A percentile compares a stretch with the other conserved stretches of the same genome.
phyloP scores from a whole-genome alignment of 805 yeast genomes.

The Wickerhamiella cacticola region DNA sequence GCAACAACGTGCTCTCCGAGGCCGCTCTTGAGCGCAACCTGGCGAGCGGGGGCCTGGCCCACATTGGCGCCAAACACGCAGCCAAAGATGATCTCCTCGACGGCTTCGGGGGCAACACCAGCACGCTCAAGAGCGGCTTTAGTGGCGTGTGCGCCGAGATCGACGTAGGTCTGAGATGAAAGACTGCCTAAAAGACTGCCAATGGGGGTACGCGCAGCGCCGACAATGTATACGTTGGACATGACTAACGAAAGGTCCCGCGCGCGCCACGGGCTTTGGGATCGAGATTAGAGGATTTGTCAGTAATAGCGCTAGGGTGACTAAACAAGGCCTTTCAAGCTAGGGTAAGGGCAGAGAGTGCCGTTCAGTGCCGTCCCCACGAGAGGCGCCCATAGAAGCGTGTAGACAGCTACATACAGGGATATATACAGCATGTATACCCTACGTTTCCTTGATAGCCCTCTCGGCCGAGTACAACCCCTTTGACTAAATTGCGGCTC shows the following conservation, averaged over 20 bases:
- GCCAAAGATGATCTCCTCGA: slow-evolving; percentile 87
- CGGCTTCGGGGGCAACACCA: slow-evolving; percentile 35
- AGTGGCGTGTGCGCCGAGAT: slow-evolving; percentile 87
- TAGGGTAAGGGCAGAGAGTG: no score
- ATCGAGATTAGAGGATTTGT: no score
- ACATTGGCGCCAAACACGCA: slow-evolving; percentile 84
- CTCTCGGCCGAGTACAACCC: no score
- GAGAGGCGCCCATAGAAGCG: no score
- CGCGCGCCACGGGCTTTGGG: no score
- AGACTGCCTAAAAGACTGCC: slow-evolving; percentile 87
- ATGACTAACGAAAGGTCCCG: neutral
- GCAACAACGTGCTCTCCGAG: slow-evolving; percentile 70
- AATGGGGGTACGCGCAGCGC: slow-evolving; percentile 89
- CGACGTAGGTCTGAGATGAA: slow-evolving; percentile 62
- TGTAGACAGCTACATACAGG: no score
- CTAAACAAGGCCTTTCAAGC: no score
- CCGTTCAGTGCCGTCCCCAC: no score
- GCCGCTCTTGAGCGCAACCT: slow-evolving; percentile 87
- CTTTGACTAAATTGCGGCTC: no score
- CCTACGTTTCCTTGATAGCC: no score
- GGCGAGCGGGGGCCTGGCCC: slow-evolving; percentile 98
- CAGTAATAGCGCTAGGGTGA: no score
- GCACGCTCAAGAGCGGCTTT: slow-evolving; percentile 30
- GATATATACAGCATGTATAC: no score
- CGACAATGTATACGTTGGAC: slow-evolving; percentile 64